A percentile compares a stretch with the other conserved stretches of the same genome.
phyloP scores from a whole-genome alignment of 495 filamentous ascomycete species.

The Cercophora scortea region DNA sequence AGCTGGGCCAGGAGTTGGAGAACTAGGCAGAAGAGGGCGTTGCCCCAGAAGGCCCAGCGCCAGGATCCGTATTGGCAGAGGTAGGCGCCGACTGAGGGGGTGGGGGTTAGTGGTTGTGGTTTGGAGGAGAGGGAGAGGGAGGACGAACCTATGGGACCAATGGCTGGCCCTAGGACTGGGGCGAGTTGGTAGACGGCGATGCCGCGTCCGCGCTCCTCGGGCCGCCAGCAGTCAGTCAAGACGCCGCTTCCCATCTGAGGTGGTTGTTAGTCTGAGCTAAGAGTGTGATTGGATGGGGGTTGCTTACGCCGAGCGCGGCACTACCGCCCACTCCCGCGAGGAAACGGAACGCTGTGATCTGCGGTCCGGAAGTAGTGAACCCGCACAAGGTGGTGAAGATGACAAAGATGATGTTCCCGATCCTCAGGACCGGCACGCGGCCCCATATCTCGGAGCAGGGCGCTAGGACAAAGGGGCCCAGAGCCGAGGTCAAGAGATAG shows the following conservation, averaged over 20 bases:
- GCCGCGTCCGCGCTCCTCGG: conserved; percentile 10
- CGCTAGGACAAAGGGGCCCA: conserved; percentile 26
- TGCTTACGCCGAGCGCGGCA: conserved; percentile 6
- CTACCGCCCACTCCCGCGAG: conserved; percentile 25
- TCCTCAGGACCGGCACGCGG: conserved; percentile 16
- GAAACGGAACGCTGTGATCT: conserved; percentile 24
- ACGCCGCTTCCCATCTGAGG: conserved; percentile 3
- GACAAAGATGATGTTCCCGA: conserved; percentile 22
- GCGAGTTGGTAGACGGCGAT: conserved; percentile 9
- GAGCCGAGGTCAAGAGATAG: conserved; percentile 39
- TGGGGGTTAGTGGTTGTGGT: too few relatives aligned
- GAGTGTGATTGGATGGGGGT: not conserved
- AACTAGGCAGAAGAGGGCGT: conserved; percentile 29
- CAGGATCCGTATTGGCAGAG: conserved; percentile 38
- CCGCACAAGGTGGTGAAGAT: conserved; percentile 27
- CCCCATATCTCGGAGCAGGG: conserved; percentile 31
- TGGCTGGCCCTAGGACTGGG: conserved; percentile 29
- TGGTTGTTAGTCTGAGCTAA: not conserved
- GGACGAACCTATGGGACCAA: conserved; percentile 30
- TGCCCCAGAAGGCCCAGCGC: conserved; percentile 41
- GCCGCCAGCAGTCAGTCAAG: conserved; percentile 13
- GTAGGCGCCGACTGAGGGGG: conserved; percentile 26
- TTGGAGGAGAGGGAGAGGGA: not conserved
- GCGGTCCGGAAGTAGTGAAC: conserved; percentile 15
- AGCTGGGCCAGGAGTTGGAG: conserved; percentile 27